Conservation (phyloP, 2,329 filamentous ascomycete genomes). For the Colletotrichum sp. region DNA sequence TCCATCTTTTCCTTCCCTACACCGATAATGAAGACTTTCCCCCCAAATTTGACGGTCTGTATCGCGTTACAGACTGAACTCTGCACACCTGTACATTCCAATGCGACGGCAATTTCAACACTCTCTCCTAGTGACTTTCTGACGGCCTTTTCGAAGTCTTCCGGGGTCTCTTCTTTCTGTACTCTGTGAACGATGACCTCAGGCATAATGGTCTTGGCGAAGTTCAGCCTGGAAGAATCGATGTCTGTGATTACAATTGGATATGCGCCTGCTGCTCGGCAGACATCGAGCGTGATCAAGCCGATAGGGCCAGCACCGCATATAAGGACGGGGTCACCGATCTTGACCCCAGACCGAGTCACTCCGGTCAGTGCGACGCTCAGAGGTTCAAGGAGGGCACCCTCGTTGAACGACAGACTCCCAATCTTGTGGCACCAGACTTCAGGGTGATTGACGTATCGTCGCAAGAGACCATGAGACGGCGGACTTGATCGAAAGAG, state of each 20-base stretch:
- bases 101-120: background rate
- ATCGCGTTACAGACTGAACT: background rate
- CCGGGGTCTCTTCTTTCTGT: background rate
- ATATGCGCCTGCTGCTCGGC: constrained; percentile 83
- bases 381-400: constrained; percentile 87
- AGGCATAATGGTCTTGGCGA: constrained; percentile 84
- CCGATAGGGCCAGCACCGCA: constrained; percentile 96
- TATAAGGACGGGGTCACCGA: constrained; percentile 87
- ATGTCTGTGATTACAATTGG: constrained; percentile 96
- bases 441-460: constrained; percentile 94
- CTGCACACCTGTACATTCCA: background rate
- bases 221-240: constrained; percentile 81
- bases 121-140: background rate
- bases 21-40: background rate
- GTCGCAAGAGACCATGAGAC: constrained; percentile 81
- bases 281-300: constrained; percentile 85
- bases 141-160: background rate
- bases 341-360: constrained; percentile 78
- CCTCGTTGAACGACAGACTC: constrained; percentile 88
- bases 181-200: constrained; percentile 83
- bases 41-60: background rate
- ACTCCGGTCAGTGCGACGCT: constrained; percentile 88
- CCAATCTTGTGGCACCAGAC: constrained; percentile 97
- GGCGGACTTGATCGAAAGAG: constrained; percentile 91
- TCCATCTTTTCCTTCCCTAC: background rate